phyloP scores from a whole-genome alignment of 1,284 basidiomycete species.

The Ustilago hordei region DNA sequence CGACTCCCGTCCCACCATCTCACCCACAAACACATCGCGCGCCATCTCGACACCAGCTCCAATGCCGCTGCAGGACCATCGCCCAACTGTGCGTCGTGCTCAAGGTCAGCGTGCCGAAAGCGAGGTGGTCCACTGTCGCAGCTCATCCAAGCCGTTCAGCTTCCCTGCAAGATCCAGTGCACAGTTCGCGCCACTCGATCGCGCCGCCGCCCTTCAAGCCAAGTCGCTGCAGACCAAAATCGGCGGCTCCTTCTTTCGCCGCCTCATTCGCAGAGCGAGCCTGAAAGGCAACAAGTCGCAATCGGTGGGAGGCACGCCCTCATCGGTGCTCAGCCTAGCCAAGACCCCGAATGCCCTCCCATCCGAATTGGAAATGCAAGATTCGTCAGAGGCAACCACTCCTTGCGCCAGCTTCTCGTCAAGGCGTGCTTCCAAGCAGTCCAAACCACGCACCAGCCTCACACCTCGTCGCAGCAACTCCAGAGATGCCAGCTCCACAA shows the following conservation, averaged over 20 bases:
- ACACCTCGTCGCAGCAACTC: constrained; percentile 38
- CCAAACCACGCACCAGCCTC: constrained; percentile 15
- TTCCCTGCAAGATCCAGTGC: constrained; percentile 38
- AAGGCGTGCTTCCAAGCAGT: constrained; percentile 16
- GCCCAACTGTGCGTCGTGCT: constrained; percentile 34
- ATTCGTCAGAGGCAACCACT: constrained; percentile 8
- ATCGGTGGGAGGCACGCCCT: constrained; percentile 24
- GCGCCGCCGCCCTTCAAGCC: constrained; percentile 15
- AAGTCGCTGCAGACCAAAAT: constrained; percentile 11
- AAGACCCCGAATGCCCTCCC: constrained; percentile 25
- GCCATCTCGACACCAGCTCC: constrained; percentile 35
- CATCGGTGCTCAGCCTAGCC: constrained; percentile 4
- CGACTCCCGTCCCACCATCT: constrained; percentile 44
- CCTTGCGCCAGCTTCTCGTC: constrained; percentile 26
- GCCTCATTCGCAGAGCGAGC: constrained; percentile 46
- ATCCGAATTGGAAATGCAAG: constrained; percentile 24
- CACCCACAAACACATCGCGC: constrained; percentile 33
- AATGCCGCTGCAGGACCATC: constrained; percentile 40
- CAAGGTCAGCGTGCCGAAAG: constrained; percentile 48
- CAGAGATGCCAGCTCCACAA: constrained; percentile 21
- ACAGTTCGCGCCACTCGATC: constrained; percentile 29
- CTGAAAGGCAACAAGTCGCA: constrained; percentile 43
- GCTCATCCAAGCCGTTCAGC: constrained; percentile 33
- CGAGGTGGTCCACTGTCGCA: constrained; percentile 37
- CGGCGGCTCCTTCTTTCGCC: constrained; percentile 36